Conservation (phyloP, 2,329 filamentous ascomycete genomes). For the Aureobasidium sp. region DNA sequence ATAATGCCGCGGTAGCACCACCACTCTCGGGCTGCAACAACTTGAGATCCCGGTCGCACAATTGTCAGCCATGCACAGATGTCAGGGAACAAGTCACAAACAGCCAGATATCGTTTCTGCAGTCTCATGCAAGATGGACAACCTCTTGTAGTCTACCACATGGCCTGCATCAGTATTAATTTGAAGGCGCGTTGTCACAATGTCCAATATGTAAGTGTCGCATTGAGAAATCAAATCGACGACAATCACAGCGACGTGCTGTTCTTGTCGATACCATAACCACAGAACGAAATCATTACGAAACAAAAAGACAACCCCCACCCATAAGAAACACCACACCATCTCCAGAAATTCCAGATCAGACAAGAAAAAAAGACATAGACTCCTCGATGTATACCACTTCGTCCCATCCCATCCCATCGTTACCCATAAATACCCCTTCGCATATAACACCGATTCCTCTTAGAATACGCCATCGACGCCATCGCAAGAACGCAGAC, state of each 20-base stretch:
- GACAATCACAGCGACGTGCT: background rate
- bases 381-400: background rate
- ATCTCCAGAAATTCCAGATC: background rate
- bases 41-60: background rate
- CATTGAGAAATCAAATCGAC: background rate
- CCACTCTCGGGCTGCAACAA: background rate
- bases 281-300: background rate
- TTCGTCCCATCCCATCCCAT: background rate
- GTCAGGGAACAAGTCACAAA: background rate
- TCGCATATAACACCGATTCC: background rate
- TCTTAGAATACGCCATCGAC: conserved; percentile 1
- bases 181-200: background rate
- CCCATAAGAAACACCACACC: background rate
- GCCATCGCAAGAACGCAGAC: conserved; percentile 9
- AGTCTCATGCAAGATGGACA: background rate
- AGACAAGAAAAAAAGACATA: background rate
- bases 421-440: background rate
- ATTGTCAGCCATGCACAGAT: background rate
- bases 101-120: background rate
- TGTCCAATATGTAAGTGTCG: background rate
- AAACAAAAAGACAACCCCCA: background rate
- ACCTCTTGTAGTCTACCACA: background rate
- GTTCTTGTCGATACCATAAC: background rate
- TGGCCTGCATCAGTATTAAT: background rate
- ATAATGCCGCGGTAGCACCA: background rate